A percentile compares a stretch with the other conserved stretches of the same genome.
Conservation (phyloP, 768 basidiomycete genomes). For the Ephemerocybe angulata region DNA sequence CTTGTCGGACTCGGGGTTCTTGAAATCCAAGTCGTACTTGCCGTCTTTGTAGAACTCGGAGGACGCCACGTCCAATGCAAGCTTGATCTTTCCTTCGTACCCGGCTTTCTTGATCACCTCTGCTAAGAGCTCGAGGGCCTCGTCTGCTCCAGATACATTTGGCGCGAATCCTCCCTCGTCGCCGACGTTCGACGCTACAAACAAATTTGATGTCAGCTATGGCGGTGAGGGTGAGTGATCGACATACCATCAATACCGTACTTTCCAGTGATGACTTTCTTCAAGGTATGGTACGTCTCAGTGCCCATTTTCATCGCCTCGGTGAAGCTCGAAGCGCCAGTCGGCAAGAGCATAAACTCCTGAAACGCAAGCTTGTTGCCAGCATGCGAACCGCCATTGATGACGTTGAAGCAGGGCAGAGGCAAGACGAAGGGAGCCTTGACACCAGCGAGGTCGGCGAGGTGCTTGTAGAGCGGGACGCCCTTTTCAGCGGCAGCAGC, state of each 20-base stretch:
- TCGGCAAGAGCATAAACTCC: constrained; percentile 99
- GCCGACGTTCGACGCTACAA: constrained; percentile 99
- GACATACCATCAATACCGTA: constrained; percentile 93
- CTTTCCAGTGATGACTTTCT: constrained; percentile 98
- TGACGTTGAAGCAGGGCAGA: constrained; percentile 94
- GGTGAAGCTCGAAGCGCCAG: constrained; percentile 87
- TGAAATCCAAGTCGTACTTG: constrained; percentile 98
- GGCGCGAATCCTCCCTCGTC: constrained; percentile 99
- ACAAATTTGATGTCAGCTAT: constrained; percentile 11
- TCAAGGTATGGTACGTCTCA: constrained; percentile 96
- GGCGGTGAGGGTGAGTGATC: constrained; percentile 10
- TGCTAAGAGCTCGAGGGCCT: constrained; percentile 90
- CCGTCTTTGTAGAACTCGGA: constrained; percentile 99
- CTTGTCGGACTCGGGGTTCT: constrained; percentile 98
- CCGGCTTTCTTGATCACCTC: constrained; percentile 98
- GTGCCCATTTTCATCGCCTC: constrained; percentile 99
- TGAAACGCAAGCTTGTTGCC: constrained; percentile 99
- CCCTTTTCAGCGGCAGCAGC: constrained; percentile 95
- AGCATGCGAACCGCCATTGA: constrained; percentile 99
- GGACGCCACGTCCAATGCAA: constrained; percentile 96
- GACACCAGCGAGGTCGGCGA: constrained; percentile 93
- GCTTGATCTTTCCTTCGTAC: constrained; percentile 98
- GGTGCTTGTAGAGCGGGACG: constrained; percentile 92
- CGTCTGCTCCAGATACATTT: constrained; percentile 95
- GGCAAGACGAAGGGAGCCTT: constrained; percentile 93